Evolutionary conservation across 2,329 filamentous ascomycete genomes (phyloP).

Genomic region (Diaporthe amygdali): DNA sequence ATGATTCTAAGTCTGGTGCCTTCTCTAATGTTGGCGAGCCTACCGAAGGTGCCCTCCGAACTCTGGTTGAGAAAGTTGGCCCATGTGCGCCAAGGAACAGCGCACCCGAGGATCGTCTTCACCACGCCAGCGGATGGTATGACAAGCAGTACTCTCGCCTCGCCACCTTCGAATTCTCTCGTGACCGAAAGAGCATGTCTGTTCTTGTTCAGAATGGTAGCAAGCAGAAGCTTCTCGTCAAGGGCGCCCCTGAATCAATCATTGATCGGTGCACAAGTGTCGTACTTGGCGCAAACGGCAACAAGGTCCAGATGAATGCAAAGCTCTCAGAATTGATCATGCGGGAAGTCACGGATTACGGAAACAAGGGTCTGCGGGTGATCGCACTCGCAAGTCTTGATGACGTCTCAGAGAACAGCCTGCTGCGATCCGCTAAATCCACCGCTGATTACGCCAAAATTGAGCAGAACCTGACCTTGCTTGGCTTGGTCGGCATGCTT

Average conservation of each 20-base stretch:
- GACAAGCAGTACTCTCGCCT: slow-evolving; percentile 77
- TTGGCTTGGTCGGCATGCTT: slow-evolving; percentile 94
- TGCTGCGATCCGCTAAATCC: slow-evolving; percentile 77
- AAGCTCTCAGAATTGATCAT: slow-evolving; percentile 73
- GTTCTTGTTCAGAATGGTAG: slow-evolving; percentile 78
- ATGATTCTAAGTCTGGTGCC: slow-evolving; percentile 75
- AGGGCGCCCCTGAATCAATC: slow-evolving; percentile 94
- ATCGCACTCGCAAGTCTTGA: slow-evolving; percentile 91
- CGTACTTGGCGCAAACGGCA: slow-evolving; percentile 78
- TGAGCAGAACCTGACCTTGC: slow-evolving; percentile 92
- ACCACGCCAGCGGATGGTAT: slow-evolving; percentile 85
- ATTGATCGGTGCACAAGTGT: slow-evolving; percentile 89
- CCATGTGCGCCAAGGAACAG: slow-evolving; percentile 68
- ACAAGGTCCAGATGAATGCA: slow-evolving; percentile 73
- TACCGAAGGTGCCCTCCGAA: slow-evolving; percentile 91
- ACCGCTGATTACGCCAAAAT: slow-evolving; percentile 84
- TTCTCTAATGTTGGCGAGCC: slow-evolving; percentile 91
- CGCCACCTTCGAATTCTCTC: slow-evolving; percentile 94
- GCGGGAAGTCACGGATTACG: slow-evolving; percentile 86
- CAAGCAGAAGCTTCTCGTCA: slow-evolving; percentile 85
- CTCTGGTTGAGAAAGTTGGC: slow-evolving; percentile 92
- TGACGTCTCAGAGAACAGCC: slow-evolving; percentile 71
- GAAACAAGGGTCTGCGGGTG: slow-evolving; percentile 89
- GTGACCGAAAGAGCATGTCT: slow-evolving; percentile 99
- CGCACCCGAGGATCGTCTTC: slow-evolving; percentile 68